Evolutionary conservation across 345 rosid genomes (phyloP).

Genomic region (Brassica cretica): DNA sequence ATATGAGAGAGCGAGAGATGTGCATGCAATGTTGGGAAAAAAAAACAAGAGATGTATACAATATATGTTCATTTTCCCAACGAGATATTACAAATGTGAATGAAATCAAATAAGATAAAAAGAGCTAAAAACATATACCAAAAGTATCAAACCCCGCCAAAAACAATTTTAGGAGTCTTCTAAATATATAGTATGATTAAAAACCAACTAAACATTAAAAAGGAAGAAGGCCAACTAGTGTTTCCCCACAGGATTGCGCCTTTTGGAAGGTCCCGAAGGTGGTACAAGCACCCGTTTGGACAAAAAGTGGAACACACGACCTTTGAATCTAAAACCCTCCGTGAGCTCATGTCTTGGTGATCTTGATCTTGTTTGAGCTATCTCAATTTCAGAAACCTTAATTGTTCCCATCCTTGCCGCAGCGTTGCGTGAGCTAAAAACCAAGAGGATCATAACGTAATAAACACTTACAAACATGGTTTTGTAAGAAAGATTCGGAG

Average conservation of each 20-base stretch:
- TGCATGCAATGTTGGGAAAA: not conserved
- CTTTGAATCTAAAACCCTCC: conserved; percentile 46
- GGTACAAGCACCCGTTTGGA: conserved; percentile 71
- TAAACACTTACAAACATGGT: conserved; percentile 17
- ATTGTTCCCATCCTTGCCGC: conserved; percentile 42
- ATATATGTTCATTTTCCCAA: conserved; percentile 1
- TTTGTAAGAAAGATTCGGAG: conserved; percentile 21
- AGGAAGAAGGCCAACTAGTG: not conserved
- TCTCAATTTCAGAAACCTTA: conserved; percentile 11
- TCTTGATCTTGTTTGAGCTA: conserved; percentile 29
- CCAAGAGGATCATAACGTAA: conserved; percentile 38
- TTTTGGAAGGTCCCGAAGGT: conserved; percentile 82
- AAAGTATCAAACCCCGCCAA: not conserved
- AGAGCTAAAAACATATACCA: not conserved
- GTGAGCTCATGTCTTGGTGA: conserved; percentile 21
- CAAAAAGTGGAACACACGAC: conserved; percentile 55
- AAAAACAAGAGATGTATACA: not conserved
- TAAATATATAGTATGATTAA: conserved; percentile 4
- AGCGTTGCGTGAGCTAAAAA: conserved; percentile 42
- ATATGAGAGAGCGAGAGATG: not conserved
- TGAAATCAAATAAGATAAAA: conserved; percentile 5
- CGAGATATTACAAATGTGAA: conserved; percentile 25
- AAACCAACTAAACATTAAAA: not conserved
- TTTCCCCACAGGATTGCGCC: conserved; percentile 55
- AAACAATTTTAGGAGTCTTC: conserved; percentile 17